A percentile compares a stretch with the other conserved stretches of the same genome.
Conservation (phyloP, 2,329 filamentous ascomycete species). For the Cytospora leucostoma region DNA sequence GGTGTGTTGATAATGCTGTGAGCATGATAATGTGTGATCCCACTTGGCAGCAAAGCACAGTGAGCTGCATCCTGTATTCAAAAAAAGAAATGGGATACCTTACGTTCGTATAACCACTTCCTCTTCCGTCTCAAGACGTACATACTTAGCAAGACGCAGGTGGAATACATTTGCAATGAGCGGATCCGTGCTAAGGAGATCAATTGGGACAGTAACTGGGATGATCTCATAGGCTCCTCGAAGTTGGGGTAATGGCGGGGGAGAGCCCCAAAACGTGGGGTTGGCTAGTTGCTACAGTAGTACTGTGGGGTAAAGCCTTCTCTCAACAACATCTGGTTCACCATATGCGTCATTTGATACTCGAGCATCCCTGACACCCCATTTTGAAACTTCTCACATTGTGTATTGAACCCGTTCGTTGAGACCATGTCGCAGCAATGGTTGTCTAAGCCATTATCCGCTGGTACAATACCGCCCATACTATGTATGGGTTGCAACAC, state of each 20-base stretch:
- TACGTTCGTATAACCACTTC: no score
- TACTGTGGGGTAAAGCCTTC: background rate
- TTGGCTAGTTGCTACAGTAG: background rate
- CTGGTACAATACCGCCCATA: no score
- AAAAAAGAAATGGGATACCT: no score
- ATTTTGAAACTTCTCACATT: no score
- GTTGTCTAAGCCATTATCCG: no score
- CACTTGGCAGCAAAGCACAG: background rate
- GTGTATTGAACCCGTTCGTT: no score
- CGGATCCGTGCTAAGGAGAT: background rate
- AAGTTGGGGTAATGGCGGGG: background rate
- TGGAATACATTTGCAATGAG: no score
- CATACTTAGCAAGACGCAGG: no score
- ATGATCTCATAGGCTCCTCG: background rate
- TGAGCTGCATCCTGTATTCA: background rate
- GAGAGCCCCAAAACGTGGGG: background rate
- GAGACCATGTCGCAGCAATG: no score
- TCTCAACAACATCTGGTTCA: background rate
- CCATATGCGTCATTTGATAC: background rate
- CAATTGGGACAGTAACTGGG: background rate
- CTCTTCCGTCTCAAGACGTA: no score
- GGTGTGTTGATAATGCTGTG: background rate
- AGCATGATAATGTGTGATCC: background rate
- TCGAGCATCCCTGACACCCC: background rate
- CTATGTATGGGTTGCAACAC: background rate